phyloP scores from a whole-genome alignment of 2,329 filamentous ascomycete species.

The Sarocladium kiliense region DNA sequence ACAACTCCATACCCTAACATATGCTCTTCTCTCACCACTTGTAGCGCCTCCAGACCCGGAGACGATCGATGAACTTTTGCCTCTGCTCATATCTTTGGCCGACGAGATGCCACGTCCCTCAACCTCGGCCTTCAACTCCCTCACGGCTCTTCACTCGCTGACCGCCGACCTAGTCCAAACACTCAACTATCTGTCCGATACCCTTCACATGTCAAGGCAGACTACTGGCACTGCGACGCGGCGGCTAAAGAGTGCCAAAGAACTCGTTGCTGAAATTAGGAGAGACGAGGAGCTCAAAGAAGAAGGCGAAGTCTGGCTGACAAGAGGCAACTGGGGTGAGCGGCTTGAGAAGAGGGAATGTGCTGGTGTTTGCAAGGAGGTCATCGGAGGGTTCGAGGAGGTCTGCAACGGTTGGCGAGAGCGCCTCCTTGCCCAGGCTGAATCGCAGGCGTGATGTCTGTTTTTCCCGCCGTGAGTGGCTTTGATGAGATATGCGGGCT shows the following conservation, averaged over 20 bases:
- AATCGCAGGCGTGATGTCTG: conserved; percentile 33
- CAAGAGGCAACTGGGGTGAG: conserved; percentile 76
- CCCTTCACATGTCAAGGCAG: conserved; percentile 89
- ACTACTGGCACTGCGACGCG: conserved; percentile 77
- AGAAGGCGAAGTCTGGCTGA: conserved; percentile 77
- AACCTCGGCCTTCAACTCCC: conserved; percentile 58
- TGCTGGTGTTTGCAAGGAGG: conserved; percentile 76
- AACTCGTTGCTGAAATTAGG: conserved; percentile 79
- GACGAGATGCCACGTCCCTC: conserved; percentile 62
- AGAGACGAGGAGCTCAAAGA: conserved; percentile 78
- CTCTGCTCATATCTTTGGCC: conserved; percentile 59
- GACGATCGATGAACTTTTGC: conserved; percentile 63
- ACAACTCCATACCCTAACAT: conserved; percentile 67
- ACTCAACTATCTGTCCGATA: conserved; percentile 82
- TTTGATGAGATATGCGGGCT: conserved; percentile 3
- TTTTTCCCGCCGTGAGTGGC: neutral
- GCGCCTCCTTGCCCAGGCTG: conserved; percentile 63
- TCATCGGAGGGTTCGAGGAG: conserved; percentile 88
- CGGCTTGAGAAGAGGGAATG: conserved; percentile 73
- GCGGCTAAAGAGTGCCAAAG: conserved; percentile 73
- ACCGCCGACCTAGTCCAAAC: conserved; percentile 72
- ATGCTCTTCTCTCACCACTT: conserved; percentile 65
- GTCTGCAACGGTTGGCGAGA: conserved; percentile 81
- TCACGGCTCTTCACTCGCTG: conserved; percentile 63
- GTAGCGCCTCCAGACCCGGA: conserved; percentile 57